Conservation (phyloP, 176 grass and related monocot genomes). For the Panicum miliaceum region DNA sequence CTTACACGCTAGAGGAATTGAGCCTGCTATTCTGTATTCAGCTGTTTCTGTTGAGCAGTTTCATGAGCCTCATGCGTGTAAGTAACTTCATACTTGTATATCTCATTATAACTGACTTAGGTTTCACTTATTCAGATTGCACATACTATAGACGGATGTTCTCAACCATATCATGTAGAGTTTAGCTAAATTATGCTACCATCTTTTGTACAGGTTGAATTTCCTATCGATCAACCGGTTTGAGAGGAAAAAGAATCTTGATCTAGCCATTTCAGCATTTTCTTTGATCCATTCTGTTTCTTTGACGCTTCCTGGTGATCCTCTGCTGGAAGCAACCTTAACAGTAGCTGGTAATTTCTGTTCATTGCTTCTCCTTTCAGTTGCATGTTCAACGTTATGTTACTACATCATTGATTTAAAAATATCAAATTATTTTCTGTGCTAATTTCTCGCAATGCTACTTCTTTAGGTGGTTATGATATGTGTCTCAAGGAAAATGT, state of each 20-base stretch:
- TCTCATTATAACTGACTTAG: constrained; percentile 52
- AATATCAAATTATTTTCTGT: neutral
- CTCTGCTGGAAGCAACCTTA: constrained; percentile 62
- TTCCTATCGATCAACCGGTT: constrained; percentile 95
- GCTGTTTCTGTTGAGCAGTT: constrained; percentile 89
- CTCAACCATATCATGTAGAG: neutral
- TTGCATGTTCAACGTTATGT: constrained; percentile 13
- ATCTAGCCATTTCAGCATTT: constrained; percentile 93
- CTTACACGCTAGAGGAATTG: constrained; percentile 74
- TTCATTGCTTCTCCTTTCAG: neutral
- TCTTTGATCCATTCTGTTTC: constrained; percentile 63
- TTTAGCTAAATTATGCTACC: neutral
- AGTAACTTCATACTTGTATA: constrained; percentile 79
- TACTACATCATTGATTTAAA: constrained; percentile 9
- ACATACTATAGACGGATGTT: neutral
- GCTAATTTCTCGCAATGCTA: constrained; percentile 38
- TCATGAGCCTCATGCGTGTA: constrained; percentile 69
- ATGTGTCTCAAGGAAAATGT: constrained; percentile 93
- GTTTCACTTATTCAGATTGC: constrained; percentile 12
- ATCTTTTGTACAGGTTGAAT: constrained; percentile 72
- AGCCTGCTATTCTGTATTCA: constrained; percentile 79
- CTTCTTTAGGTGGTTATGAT: constrained; percentile 79
- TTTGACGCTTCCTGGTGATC: constrained; percentile 43
- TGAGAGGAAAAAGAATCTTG: constrained; percentile 97
- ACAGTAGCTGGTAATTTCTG: constrained; percentile 76